Conservation (phyloP, 1,284 basidiomycete species). For the Ganoderma lingzhi region DNA sequence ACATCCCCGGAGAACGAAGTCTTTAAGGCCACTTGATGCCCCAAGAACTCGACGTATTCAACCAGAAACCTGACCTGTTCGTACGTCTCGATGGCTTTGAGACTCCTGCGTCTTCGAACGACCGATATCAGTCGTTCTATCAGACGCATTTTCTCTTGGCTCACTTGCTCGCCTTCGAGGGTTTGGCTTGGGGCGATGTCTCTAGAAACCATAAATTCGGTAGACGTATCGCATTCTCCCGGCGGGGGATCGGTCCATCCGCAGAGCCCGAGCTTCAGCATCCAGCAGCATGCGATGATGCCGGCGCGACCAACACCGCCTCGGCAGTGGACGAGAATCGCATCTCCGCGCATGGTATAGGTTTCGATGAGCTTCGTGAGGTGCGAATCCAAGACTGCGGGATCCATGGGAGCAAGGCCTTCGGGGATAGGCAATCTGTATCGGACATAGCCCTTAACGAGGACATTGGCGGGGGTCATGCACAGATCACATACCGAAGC, state of each 20-base stretch:
- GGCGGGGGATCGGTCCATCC: conserved; percentile 61
- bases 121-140: conserved; percentile 80
- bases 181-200: background rate
- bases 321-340: conserved; percentile 91
- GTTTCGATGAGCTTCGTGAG: conserved; percentile 74
- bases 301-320: conserved; percentile 97
- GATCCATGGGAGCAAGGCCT: conserved; percentile 82
- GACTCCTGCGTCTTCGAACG: conserved; percentile 77
- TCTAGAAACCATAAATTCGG: no score
- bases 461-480: background rate
- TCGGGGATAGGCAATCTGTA: conserved; percentile 90
- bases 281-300: conserved; percentile 92
- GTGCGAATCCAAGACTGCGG: conserved; percentile 71
- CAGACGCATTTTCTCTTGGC: conserved; percentile 63
- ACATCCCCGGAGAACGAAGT: conserved; percentile 13
- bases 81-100: conserved; percentile 91
- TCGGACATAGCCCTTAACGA: background rate
- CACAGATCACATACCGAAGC: conserved; percentile 52
- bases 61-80: conserved; percentile 91
- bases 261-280: conserved; percentile 90
- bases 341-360: conserved; percentile 81
- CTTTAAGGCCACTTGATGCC: conserved; percentile 34
- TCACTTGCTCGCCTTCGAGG: conserved; percentile 35
- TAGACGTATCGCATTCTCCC: background rate
- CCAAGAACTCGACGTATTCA: conserved; percentile 79